Percentiles rank a stretch among this genome's conserved stretches.
These are phyloP conservation scores for Apiospora pterosperma DNA, from an alignment of 2,329 filamentous ascomycete species.

Conservation along the genomic window DNA sequence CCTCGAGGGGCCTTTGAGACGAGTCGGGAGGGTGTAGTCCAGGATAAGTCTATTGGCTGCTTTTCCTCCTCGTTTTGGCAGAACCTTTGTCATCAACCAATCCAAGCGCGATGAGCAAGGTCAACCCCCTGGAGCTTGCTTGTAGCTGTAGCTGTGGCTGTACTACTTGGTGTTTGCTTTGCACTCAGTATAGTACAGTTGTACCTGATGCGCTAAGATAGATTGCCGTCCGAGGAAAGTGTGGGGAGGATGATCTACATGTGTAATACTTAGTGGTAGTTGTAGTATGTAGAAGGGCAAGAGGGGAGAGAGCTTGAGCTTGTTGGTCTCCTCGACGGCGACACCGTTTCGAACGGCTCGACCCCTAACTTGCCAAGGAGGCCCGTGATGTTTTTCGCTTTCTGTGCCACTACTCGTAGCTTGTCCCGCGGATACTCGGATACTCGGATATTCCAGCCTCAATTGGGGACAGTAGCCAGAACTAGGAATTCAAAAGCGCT, in stretches of 20 bases:
- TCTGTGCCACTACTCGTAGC: not conserved
- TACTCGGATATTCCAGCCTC: slow-evolving; percentile 3
- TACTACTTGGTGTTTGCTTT: not conserved
- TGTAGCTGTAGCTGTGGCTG: not conserved
- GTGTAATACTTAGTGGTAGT: too few relatives aligned
- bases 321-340: not conserved
- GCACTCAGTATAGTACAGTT: not conserved
- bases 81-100: not conserved
- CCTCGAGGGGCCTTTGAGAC: not conserved
- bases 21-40: not conserved
- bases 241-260: not conserved
- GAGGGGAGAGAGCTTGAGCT: not conserved
- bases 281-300: not conserved
- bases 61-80: not conserved
- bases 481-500: not conserved
- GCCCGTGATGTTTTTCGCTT: not conserved
- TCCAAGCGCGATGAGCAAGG: not conserved
- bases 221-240: slow-evolving; percentile 5
- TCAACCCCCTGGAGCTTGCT: not conserved
- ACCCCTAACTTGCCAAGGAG: not conserved
- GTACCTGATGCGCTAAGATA: slow-evolving; percentile 3
- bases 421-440: not conserved
- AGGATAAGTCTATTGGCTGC: not conserved
- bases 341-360: not conserved
- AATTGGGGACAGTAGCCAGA: not conserved